A percentile compares a stretch with the other conserved stretches of the same genome.
These are phyloP conservation scores for Psilocybe tampanensis DNA, from an alignment of 768 basidiomycete genomes.

Conservation along the genomic window DNA sequence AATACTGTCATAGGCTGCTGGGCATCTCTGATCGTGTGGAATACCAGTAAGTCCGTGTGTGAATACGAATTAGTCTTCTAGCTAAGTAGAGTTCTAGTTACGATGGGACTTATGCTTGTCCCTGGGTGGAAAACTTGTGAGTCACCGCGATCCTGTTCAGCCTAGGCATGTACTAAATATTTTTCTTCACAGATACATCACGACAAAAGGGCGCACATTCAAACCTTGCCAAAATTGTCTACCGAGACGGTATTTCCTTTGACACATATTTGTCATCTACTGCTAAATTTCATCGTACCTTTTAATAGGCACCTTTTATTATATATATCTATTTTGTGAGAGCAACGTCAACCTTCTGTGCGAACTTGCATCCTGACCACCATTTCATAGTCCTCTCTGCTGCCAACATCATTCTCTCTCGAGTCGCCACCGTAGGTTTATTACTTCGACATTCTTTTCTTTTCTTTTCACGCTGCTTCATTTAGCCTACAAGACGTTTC, in stretches of 20 bases:
- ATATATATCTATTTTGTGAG: conserved; percentile 12
- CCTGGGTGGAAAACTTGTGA: conserved; percentile 8
- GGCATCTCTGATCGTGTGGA: conserved; percentile 12
- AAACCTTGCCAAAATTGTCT: conserved; percentile 5
- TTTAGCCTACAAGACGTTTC: conserved; percentile 11
- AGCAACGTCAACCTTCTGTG: background rate
- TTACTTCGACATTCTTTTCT: background rate
- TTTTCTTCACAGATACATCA: background rate
- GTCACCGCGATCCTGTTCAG: background rate
- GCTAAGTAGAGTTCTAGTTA: background rate
- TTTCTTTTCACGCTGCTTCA: background rate
- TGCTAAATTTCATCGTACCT: background rate
- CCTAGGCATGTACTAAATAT: background rate
- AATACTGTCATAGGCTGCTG: conserved; percentile 12
- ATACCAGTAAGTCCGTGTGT: background rate
- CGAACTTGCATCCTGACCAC: background rate
- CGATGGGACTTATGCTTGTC: conserved; percentile 12
- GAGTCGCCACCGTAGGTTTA: conserved; percentile 3
- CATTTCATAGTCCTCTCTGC: conserved; percentile 6
- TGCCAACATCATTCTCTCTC: conserved; percentile 10
- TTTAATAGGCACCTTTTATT: conserved; percentile 9
- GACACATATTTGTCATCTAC: background rate
- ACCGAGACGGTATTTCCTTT: conserved; percentile 9
- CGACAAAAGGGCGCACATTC: background rate
- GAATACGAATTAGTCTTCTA: background rate